Evolutionary conservation across 768 basidiomycete species (phyloP), one percentile per base, ranked within the genome.

Genomic region (Podaxis sp.): DNA sequence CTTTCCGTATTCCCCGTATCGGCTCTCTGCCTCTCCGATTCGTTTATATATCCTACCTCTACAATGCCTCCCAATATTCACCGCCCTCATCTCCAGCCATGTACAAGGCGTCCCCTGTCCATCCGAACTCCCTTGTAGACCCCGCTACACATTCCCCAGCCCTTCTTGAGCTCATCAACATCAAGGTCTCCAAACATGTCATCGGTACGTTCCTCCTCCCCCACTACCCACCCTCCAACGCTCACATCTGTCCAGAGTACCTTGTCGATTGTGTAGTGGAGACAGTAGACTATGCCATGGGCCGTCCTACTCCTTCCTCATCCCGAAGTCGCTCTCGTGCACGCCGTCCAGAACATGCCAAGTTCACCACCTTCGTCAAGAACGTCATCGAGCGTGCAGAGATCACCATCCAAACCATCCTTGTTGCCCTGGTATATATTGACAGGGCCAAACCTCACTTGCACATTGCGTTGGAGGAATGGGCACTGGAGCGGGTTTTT

Each of bases 401-500:
- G 72, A 84, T 93, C 67, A 82, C 85, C 66, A 82, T 86, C 54
- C 82, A 90, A 46, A 87, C 86, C 53, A 73, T 92, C 69, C 82
- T 93, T 62, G 85, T 84, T 38, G 74, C 90, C 6, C 84, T 92
- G 58, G 88, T 88, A 71, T 93, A 93, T 74, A 87, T 93, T 71
- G 79, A 87, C 75, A 77, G 92, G 60, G 88, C 91, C 2, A 87
- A 87, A 68, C 89, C 89, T 2, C 89, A 92, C 73, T 81, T 93
- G 48, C 88, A 90, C 70, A 92, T 92, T 66, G 89, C 89, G 8
- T 78, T 90, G 64, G 89, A 92, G 71, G 87, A 91, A 69, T 92
- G 90, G 90, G 94, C 93, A 13, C 81, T 91, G 54, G 93, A 95
- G 75, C 87, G 94, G 46, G 93, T 96, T 33, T 95, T 96, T 76